Evolutionary conservation across 495 filamentous ascomycete genomes (phyloP), one percentile per base, ranked within the genome.

Genomic region (Xylaria bambusicola): DNA sequence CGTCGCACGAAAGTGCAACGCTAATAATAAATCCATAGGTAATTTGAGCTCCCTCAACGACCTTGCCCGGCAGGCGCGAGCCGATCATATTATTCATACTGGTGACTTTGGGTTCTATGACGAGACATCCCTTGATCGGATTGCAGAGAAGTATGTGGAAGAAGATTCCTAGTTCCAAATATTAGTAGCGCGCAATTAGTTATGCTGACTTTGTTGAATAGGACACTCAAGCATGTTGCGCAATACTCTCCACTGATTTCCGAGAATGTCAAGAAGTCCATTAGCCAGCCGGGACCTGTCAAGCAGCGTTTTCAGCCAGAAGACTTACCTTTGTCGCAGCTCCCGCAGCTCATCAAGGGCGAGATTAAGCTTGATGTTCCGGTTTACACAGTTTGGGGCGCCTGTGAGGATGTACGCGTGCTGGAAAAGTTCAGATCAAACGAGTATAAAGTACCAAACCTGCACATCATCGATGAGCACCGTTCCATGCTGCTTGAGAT

Each of bases 101-200:
- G 95, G 95, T 70, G 95, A 99, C 71, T 99, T 99, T 71, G 95
- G 95, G 53, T 99, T 99, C 77, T 99, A 99, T 75, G 95, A 99
- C 71, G 91, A 95, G 51, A 88, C 86, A 40, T 99, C 95, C 9
- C 78, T 99, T 31, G 93, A 99, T 66, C 89, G 95, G 56, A 98
- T 99, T 79, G 94, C 94, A 8, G 95, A 99, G 72, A 99, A 99
- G 91, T 56, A 13, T 41, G 2, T 20, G 54, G 8, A 46, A 47
- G 20, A 8, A 40, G 33, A n/a, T 21, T 8, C 40, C 10, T 24
- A 17, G 42, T 55, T 58, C 66, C 68, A 41, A 70, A 60, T 44
- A 66, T n/a, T n/a, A 62, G 49, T 52, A 66, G 47, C 46, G 15
- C 36, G 46, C 46, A 21, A 50, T 12, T 51, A 13, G 21, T 31